phyloP scores from a whole-genome alignment of 2,329 filamentous ascomycete species.

The Arthrobotrys conoides region DNA sequence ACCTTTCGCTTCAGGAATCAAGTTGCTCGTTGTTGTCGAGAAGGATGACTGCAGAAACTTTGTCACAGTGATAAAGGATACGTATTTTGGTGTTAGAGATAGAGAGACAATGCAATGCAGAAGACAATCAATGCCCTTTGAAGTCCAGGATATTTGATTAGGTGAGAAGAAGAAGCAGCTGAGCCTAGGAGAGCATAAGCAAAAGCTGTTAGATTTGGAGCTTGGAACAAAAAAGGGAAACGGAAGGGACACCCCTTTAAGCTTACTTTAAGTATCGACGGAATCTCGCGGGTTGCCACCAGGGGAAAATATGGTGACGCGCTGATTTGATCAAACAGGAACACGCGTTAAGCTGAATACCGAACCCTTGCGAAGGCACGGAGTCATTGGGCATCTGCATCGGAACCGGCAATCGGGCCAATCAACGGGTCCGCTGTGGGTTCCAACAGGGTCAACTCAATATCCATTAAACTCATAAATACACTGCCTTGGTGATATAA shows the following conservation, averaged over 20 bases:
- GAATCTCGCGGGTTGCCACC: slow-evolving; percentile 43
- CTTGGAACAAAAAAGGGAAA: neutral
- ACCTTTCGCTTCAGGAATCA: neutral
- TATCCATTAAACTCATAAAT: too few species aligned
- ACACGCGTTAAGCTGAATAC: slow-evolving; percentile 55
- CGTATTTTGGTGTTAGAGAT: neutral
- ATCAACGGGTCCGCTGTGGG: slow-evolving; percentile 17
- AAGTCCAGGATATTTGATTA: neutral
- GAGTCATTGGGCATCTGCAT: slow-evolving; percentile 41
- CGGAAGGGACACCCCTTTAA: slow-evolving; percentile 25
- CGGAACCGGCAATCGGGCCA: slow-evolving; percentile 46
- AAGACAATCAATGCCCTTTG: slow-evolving; percentile 8
- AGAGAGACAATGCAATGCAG: neutral
- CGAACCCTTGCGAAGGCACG: slow-evolving; percentile 33
- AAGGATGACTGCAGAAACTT: too few species aligned
- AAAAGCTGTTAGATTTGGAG: neutral
- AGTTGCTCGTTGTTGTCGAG: neutral
- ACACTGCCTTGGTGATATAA: too few species aligned
- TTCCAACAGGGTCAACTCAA: slow-evolving; percentile 49
- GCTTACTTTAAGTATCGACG: slow-evolving; percentile 23
- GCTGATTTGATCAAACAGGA: slow-evolving; percentile 38
- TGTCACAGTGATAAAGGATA: too few species aligned
- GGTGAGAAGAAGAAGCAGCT: too few species aligned
- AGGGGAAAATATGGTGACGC: slow-evolving; percentile 53
- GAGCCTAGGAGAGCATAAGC: neutral